Evolutionary conservation across 2,329 filamentous ascomycete species (phyloP).

Genomic region (Fusarium keratoplasticum): DNA sequence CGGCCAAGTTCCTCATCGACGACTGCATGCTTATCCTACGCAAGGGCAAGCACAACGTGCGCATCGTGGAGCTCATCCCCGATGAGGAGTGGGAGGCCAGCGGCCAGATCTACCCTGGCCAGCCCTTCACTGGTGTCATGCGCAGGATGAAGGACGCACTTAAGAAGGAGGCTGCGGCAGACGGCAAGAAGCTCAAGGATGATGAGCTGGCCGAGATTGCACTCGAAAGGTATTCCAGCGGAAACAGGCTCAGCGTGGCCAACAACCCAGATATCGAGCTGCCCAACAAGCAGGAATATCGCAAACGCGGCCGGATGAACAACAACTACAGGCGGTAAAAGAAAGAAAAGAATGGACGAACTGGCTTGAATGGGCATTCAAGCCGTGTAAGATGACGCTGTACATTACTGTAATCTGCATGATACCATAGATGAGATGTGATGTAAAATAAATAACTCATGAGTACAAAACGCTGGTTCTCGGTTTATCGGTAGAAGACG

Average conservation of each 20-base stretch:
- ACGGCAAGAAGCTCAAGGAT: constrained; percentile 46
- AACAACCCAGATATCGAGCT: constrained; percentile 58
- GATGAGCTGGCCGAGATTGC: constrained; percentile 42
- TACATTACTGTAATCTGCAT: constrained; percentile 46
- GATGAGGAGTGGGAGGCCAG: constrained; percentile 65
- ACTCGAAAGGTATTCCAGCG: constrained; percentile 29
- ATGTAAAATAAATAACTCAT: constrained; percentile 36
- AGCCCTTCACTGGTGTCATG: constrained; percentile 61
- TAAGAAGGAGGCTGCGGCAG: constrained; percentile 49
- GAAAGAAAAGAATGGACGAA: neutral
- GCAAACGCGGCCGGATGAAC: constrained; percentile 34
- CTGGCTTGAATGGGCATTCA: neutral
- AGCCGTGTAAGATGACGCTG: constrained; percentile 40
- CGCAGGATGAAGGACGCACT: constrained; percentile 56
- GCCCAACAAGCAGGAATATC: constrained; percentile 51
- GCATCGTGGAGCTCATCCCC: constrained; percentile 68
- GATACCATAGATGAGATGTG: constrained; percentile 46
- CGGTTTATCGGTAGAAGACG: constrained; percentile 62
- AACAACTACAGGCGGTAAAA: constrained; percentile 11
- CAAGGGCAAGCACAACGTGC: constrained; percentile 72
- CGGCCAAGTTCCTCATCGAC: constrained; percentile 70
- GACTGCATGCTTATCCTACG: constrained; percentile 69
- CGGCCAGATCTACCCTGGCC: constrained; percentile 65
- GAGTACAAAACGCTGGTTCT: constrained; percentile 8
- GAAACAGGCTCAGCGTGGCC: constrained; percentile 45